Conservation (phyloP, 306 rosid genomes). For the Sophora flavescens region DNA sequence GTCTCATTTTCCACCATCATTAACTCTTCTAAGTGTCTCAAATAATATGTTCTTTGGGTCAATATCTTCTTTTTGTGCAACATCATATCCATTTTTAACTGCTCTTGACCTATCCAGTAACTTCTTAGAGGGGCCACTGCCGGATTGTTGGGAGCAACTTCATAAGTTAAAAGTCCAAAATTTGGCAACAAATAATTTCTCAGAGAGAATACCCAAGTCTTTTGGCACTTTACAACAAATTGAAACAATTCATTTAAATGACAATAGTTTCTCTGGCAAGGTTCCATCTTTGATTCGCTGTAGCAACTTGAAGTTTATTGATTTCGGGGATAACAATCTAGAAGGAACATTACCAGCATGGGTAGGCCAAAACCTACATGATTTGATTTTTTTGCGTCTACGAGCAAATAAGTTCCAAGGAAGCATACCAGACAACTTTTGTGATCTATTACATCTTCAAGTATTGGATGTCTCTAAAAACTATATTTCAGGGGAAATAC, state of each 20-base stretch:
- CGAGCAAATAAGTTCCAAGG: slow-evolving; percentile 19
- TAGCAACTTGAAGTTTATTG: background rate
- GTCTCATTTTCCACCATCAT: background rate
- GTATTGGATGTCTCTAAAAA: slow-evolving; percentile 49
- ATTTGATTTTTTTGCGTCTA: slow-evolving; percentile 7
- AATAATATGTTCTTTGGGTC: slow-evolving; percentile 19
- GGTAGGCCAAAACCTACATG: slow-evolving; percentile 1
- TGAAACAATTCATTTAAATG: background rate
- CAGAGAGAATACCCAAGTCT: slow-evolving; percentile 32
- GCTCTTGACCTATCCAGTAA: slow-evolving; percentile 8
- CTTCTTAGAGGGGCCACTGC: slow-evolving; percentile 27
- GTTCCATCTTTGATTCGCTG: slow-evolving; percentile 20
- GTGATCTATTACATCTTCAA: slow-evolving; percentile 33
- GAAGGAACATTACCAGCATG: slow-evolving; percentile 7
- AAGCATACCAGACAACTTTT: slow-evolving; percentile 39
- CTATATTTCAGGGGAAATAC: slow-evolving; percentile 43
- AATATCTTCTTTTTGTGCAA: slow-evolving; percentile 25
- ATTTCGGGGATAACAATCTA: slow-evolving; percentile 27
- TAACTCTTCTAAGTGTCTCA: background rate
- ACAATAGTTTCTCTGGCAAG: slow-evolving; percentile 23
- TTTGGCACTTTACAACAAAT: background rate
- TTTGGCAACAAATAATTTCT: slow-evolving; percentile 40
- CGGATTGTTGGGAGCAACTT: slow-evolving; percentile 30
- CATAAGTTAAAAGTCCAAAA: background rate
- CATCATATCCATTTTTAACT: fast-evolving